Evolutionary conservation across 495 filamentous ascomycete species (phyloP), one percentile per base, ranked within the genome.

Genomic region (Articulospora tetracladia): DNA sequence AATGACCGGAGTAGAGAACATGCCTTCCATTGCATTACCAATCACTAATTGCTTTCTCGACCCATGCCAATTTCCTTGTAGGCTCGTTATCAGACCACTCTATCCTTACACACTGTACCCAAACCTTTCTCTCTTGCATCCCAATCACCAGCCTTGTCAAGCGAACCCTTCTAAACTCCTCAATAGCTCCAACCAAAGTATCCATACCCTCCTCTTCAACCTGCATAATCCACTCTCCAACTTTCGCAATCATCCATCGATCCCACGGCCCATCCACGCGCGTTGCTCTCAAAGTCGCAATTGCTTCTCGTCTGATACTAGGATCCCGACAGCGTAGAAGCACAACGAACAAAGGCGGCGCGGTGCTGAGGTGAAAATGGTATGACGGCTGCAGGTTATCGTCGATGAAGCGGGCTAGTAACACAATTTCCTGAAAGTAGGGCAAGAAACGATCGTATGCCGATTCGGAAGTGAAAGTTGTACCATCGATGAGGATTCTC

Each of bases 341-440:
- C 12, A 34, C 32, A 17, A 36, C 20, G 12, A 32, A 55, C 13
- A 55, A 28, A 11, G 26, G 32, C 1, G 52, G 52, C 12, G 32
- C 52, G 6, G 32, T 55, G 30, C 52, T 80, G 20, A 82, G 61
- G 49, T 84, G 81, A 32, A 75, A 53, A 34, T 55, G 52, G 30
- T 34, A 55, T 19, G 52, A 34, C 8, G 28, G 52, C 32, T 55
- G 52, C 17, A 55, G 22, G 19, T 55, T 55, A 19, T n/a, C 12
- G n/a, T 34, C 52, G 8, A 55, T 55, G 20, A 34, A 22, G 17
- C 30, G 13, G n/a, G 26, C 27, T 15, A 55, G 30, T 10, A 1
- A 10, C 2, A 55, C 30, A 6, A 55, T 55, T 27, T 55, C 52
- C 15, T 12, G 19, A 23, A 55, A 55, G 10, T 34, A 12, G n/a